A percentile compares a stretch with the other conserved stretches of the same genome.
These are phyloP conservation scores for Nakazawaea molendinolei DNA, from an alignment of 805 yeast species.

Conservation along the genomic window DNA sequence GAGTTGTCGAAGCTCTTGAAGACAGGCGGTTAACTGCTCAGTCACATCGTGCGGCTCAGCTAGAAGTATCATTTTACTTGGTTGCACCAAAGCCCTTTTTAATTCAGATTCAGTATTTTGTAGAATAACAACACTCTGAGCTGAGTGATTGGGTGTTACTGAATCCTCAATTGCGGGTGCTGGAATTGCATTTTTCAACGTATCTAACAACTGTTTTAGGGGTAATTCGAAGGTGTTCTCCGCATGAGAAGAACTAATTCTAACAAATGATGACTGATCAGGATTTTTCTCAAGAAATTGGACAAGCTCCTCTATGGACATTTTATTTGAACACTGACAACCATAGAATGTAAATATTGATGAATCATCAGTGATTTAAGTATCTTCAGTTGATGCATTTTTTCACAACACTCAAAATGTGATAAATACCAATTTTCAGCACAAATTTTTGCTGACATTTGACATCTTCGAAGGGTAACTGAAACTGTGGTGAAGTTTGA, in stretches of 20 bases:
- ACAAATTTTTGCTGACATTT: too few relatives aligned
- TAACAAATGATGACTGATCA: too few relatives aligned
- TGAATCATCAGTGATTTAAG: background rate
- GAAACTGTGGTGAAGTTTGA: too few relatives aligned
- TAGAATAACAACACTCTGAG: too few relatives aligned
- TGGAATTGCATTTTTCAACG: slow-evolving; percentile 1
- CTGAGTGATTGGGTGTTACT: too few relatives aligned
- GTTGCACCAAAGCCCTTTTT: background rate
- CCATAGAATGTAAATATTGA: too few relatives aligned
- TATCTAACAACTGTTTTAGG: background rate
- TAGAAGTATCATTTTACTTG: background rate
- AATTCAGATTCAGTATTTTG: background rate
- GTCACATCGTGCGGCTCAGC: slow-evolving; percentile 15
- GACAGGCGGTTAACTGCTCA: slow-evolving; percentile 21
- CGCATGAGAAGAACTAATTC: too few relatives aligned
- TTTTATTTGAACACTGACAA: too few relatives aligned
- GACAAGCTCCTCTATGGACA: too few relatives aligned
- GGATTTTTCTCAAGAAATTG: too few relatives aligned
- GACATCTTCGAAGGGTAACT: background rate
- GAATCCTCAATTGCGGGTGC: too few relatives aligned
- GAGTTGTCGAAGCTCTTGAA: slow-evolving; percentile 39
- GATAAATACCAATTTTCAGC: too few relatives aligned
- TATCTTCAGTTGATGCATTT: background rate
- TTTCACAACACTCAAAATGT: background rate
- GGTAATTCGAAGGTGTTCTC: background rate